phyloP scores from a whole-genome alignment of 179 eudicot genomes.

The Corrigiola litoralis region DNA sequence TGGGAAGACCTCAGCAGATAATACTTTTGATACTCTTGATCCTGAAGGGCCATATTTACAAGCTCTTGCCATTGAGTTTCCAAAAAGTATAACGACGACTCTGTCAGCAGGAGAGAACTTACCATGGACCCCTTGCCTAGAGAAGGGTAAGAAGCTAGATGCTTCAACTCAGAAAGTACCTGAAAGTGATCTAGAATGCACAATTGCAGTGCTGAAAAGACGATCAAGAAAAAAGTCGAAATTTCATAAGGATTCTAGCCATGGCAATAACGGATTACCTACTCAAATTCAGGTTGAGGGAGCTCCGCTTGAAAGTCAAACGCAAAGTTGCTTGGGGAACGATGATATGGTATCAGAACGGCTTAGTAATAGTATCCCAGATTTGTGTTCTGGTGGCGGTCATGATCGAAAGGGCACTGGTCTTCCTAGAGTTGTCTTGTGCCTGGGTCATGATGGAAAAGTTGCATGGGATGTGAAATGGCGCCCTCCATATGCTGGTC shows the following conservation, averaged over 20 bases:
- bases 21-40: constrained; percentile 16
- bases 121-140: neutral
- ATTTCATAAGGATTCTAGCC: neutral
- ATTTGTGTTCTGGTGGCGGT: constrained; percentile 23
- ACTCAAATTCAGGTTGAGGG: constrained; percentile 20
- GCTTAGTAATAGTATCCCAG: constrained; percentile 12
- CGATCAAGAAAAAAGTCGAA: constrained; percentile 27
- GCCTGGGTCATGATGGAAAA: constrained; percentile 93
- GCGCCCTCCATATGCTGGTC: constrained; percentile 46
- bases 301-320: constrained; percentile 20
- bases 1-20: constrained; percentile 15
- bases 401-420: constrained; percentile 37
- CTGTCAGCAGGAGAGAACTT: constrained; percentile 17
- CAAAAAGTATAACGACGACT: constrained; percentile 24
- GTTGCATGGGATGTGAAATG: constrained; percentile 98
- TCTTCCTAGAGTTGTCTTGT: constrained; percentile 73
- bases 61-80: constrained; percentile 32
- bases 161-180: constrained; percentile 15
- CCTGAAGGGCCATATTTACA: constrained; percentile 22
- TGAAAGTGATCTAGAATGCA: constrained; percentile 23
- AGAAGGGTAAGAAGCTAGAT: constrained; percentile 3
- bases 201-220: constrained; percentile 22
- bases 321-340: constrained; percentile 13
- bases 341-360: constrained; percentile 19
- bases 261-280: constrained; percentile 12